Evolutionary conservation across 2,329 filamentous ascomycete genomes (phyloP).

Genomic region (Verticillium alfalfae): DNA sequence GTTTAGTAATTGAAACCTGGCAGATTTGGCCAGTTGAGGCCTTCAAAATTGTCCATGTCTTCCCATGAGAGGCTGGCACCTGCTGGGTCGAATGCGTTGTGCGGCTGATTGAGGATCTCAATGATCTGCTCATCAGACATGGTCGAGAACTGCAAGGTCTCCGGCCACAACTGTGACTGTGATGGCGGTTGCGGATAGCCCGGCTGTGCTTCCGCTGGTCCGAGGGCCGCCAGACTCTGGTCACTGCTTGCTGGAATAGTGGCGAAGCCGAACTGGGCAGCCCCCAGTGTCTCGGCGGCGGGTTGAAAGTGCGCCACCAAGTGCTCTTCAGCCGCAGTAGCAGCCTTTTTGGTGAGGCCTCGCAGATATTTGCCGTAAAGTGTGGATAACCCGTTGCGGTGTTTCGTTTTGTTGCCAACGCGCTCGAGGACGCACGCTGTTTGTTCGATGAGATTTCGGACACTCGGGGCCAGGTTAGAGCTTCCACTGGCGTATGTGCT

Average conservation of each 20-base stretch:
- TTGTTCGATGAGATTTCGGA: conserved; percentile 61
- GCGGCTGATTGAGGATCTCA: conserved; percentile 59
- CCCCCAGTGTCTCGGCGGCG: conserved; percentile 2
- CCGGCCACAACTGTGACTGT: conserved; percentile 30
- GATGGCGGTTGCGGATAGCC: conserved; percentile 20
- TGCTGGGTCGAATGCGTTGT: conserved; percentile 50
- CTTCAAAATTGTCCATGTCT: conserved; percentile 53
- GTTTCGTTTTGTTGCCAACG: conserved; percentile 59
- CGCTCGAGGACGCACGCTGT: conserved; percentile 63
- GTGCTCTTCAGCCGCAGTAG: conserved; percentile 11
- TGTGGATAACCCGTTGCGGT: conserved; percentile 60
- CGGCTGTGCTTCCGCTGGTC: conserved; percentile 13
- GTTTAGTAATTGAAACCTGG: conserved; percentile 30
- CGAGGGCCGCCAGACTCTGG: conserved; percentile 2
- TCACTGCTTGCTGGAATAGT: neutral
- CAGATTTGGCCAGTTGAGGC: conserved; percentile 43
- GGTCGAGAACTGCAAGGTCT: conserved; percentile 56
- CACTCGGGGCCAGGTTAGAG: conserved; percentile 56
- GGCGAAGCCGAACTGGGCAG: conserved; percentile 8
- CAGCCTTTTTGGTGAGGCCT: conserved; percentile 34
- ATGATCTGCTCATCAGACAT: conserved; percentile 68
- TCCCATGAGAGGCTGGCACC: conserved; percentile 54
- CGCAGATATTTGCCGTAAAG: conserved; percentile 41
- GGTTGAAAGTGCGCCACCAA: conserved; percentile 2
- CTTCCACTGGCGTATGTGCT: conserved; percentile 53